Evolutionary conservation across 2,329 filamentous ascomycete genomes (phyloP).

Genomic region (Tricladium varicosporioides): DNA sequence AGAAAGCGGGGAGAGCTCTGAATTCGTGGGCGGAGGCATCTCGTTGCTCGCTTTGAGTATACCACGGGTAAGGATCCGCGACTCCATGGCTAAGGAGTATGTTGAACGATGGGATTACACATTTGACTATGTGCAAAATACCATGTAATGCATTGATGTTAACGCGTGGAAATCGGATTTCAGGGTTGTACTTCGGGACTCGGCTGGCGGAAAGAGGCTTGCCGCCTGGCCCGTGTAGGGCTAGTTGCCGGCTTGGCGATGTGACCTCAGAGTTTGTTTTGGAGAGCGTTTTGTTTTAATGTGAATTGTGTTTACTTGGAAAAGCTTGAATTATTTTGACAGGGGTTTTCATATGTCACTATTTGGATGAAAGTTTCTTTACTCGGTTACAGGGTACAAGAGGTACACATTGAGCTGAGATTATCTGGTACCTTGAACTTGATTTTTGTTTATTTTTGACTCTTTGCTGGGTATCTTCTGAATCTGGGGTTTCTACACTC

Average conservation of each 20-base stretch:
- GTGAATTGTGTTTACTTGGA: background rate
- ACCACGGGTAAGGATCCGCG: constrained; percentile 3
- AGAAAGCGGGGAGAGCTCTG: constrained; percentile 24
- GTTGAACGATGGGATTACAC: background rate
- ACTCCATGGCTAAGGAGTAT: constrained; percentile 13
- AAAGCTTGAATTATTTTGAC: background rate
- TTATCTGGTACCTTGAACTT: background rate
- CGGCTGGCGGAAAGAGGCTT: background rate
- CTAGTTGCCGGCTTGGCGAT: background rate
- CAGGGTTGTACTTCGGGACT: background rate
- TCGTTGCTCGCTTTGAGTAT: constrained; percentile 9
- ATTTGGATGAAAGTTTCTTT: background rate
- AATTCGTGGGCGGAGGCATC: background rate
- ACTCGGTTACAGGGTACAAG: background rate
- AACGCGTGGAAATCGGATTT: background rate
- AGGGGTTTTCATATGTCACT: background rate
- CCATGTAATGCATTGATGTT: background rate
- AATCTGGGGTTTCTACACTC: constrained; percentile 27
- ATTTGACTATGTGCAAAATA: background rate
- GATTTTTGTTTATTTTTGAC: background rate
- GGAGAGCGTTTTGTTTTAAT: background rate
- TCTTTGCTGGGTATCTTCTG: background rate
- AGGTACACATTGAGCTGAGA: background rate
- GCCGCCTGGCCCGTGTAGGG: background rate
- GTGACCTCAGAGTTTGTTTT: background rate